Percentiles rank a stretch among this genome's conserved stretches.
phyloP scores from a whole-genome alignment of 345 rosid genomes.

The Excoecaria cochinchinensis region DNA sequence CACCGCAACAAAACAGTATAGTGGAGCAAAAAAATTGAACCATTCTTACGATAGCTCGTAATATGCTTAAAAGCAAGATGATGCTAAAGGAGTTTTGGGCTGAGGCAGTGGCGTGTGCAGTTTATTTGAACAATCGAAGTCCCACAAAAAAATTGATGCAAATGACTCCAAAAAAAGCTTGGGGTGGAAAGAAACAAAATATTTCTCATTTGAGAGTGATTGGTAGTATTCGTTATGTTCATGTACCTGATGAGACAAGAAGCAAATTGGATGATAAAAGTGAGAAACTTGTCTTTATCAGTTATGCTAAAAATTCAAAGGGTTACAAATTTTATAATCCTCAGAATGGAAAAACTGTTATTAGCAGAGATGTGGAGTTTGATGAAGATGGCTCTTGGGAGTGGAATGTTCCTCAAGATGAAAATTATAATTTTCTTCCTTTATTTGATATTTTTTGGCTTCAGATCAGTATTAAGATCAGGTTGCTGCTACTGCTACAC shows the following conservation, averaged over 20 bases:
- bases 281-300: not conserved
- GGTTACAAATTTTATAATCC: not conserved
- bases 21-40: not conserved
- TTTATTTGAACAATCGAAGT: not conserved
- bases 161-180: not conserved
- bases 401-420: too few relatives aligned
- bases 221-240: not conserved
- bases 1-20: not conserved
- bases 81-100: not conserved
- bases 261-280: slow-evolving; percentile 10
- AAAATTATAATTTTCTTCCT: slow-evolving; percentile 5
- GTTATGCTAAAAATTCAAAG: not conserved
- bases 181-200: not conserved
- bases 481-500: not conserved
- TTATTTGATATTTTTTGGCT: not conserved
- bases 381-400: not conserved
- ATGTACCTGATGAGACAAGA: not conserved
- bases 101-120: not conserved
- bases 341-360: not conserved
- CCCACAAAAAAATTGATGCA: not conserved
- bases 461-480: not conserved
- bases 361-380: not conserved
- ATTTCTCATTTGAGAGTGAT: slow-evolving; percentile 3
- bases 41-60: not conserved
- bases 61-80: not conserved